These are phyloP conservation scores for Suillus subluteus DNA, from an alignment of 768 basidiomycete species.

Conservation along the genomic window DNA sequence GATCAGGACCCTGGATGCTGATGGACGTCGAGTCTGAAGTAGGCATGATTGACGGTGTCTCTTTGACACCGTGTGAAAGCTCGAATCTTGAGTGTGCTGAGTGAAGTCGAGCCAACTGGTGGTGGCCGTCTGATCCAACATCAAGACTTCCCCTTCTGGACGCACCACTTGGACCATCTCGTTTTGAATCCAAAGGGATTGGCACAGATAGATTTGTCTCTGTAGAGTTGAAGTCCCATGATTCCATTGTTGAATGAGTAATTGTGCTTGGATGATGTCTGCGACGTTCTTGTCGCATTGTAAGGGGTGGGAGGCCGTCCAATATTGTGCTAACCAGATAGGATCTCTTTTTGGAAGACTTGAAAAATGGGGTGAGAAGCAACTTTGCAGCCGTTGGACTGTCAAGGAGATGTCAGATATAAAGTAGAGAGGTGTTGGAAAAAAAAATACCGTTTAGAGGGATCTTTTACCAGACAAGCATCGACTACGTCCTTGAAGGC, in stretches of 20 bases:
- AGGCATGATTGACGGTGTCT: background rate
- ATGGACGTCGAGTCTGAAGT: background rate
- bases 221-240: conserved; percentile 74
- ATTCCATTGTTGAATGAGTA: conserved; percentile 61
- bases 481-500: conserved; percentile 85
- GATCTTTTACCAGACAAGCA: conserved; percentile 84
- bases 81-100: conserved; percentile 5
- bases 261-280: conserved; percentile 43
- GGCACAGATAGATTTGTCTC: conserved; percentile 43
- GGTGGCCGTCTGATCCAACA: conserved; percentile 12
- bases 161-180: conserved; percentile 12
- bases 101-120: conserved; percentile 3
- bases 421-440: background rate
- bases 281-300: conserved; percentile 70
- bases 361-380: conserved; percentile 82
- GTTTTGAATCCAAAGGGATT: conserved; percentile 2
- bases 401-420: background rate
- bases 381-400: conserved; percentile 81
- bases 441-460: conserved; percentile 62
- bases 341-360: conserved; percentile 72
- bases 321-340: conserved; percentile 81
- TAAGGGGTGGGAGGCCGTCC: conserved; percentile 72
- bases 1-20: background rate
- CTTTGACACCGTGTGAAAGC: conserved; percentile 6
- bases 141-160: conserved; percentile 13